phyloP scores from a whole-genome alignment of 2,329 filamentous ascomycete genomes.

The Phaeophleospora eucalypticola region DNA sequence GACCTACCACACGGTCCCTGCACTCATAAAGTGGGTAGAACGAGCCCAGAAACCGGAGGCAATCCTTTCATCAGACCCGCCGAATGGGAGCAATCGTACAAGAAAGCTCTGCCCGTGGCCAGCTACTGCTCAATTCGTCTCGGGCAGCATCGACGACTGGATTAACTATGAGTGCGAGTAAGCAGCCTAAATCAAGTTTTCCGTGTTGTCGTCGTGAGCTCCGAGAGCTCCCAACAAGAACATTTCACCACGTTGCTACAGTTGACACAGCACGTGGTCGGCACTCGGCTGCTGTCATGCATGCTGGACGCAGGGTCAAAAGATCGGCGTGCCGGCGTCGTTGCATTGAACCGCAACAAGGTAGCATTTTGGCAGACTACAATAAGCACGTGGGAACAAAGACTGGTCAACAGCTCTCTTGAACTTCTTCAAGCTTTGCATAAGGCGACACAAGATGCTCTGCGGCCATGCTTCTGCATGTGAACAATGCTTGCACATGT shows the following conservation, averaged over 20 bases:
- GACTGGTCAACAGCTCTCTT: not conserved
- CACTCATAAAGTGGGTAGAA: conserved; percentile 37
- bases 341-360: not conserved
- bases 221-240: no score
- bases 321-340: not conserved
- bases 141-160: conserved; percentile 24
- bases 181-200: no score
- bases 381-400: not conserved
- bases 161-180: conserved; percentile 25
- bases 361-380: not conserved
- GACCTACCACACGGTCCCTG: conserved; percentile 34
- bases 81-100: conserved; percentile 30
- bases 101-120: conserved; percentile 36
- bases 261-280: not conserved
- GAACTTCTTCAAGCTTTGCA: not conserved
- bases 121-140: conserved; percentile 27
- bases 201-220: no score
- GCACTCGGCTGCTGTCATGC: not conserved
- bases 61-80: conserved; percentile 30
- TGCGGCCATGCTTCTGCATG: not conserved
- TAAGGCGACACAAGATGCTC: not conserved
- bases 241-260: no score
- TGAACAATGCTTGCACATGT: not conserved
- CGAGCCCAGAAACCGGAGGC: conserved; percentile 24
- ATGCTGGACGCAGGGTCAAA: not conserved